Conservation (phyloP, 2,329 filamentous ascomycete species). For the Aspergillus cejpii region DNA sequence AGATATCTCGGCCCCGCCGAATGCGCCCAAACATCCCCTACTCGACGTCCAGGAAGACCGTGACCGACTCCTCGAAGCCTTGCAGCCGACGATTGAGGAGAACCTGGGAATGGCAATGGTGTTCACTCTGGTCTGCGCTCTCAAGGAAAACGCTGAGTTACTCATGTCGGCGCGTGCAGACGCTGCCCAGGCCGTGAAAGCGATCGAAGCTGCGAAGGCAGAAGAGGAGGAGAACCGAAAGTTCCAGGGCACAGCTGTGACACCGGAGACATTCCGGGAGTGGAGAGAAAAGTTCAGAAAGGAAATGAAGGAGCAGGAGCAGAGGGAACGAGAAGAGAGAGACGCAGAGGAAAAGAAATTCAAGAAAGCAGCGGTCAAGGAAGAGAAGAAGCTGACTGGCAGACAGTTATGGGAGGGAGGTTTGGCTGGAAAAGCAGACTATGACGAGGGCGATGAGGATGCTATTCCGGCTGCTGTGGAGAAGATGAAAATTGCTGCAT, state of each 20-base stretch:
- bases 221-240: conserved; percentile 95
- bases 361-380: conserved; percentile 64
- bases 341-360: conserved; percentile 77
- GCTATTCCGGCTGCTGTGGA: conserved; percentile 53
- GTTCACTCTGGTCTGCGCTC: conserved; percentile 76
- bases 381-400: conserved; percentile 61
- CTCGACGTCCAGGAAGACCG: conserved; percentile 80
- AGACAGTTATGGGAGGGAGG: conserved; percentile 73
- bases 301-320: conserved; percentile 71
- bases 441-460: conserved; percentile 62
- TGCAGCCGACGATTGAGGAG: conserved; percentile 75
- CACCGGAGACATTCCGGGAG: conserved; percentile 71
- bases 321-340: conserved; percentile 60
- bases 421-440: conserved; percentile 58
- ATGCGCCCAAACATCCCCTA: conserved; percentile 61
- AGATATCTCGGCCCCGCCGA: conserved; percentile 68
- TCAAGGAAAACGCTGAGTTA: conserved; percentile 88
- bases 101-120: conserved; percentile 97
- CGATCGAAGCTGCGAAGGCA: conserved; percentile 50
- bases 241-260: conserved; percentile 87
- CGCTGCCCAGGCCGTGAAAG: conserved; percentile 50
- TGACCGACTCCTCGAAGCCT: conserved; percentile 60
- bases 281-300: conserved; percentile 73
- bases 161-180: conserved; percentile 68
- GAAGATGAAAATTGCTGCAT: conserved; percentile 64